Evolutionary conservation across 1,284 basidiomycete species (phyloP).

Genomic region (Sporisorium exsertum): DNA sequence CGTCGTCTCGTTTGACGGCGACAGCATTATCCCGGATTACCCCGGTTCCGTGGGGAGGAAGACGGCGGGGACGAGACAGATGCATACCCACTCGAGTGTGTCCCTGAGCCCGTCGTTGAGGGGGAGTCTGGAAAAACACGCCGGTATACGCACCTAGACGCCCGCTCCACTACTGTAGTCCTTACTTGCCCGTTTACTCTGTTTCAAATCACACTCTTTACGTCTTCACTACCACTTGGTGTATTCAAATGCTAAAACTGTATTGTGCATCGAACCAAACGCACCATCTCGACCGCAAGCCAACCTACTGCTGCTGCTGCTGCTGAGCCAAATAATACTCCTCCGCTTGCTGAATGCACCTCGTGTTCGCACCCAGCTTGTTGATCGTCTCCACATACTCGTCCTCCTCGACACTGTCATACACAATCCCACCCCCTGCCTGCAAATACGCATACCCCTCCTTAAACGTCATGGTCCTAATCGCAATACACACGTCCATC

Average conservation of each 20-base stretch:
- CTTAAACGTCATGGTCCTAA: constrained; percentile 97
- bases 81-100: not conserved
- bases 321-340: constrained; percentile 38
- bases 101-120: not conserved
- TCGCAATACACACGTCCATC: constrained; percentile 99
- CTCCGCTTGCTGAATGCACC: constrained; percentile 88
- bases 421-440: constrained; percentile 94
- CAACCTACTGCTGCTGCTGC: not conserved
- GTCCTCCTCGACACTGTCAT: constrained; percentile 95
- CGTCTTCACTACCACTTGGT: too few species aligned
- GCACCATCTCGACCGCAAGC: too few species aligned
- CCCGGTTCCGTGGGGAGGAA: not conserved
- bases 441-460: constrained; percentile 91
- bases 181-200: too few species aligned
- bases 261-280: too few species aligned
- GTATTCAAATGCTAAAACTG: too few species aligned
- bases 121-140: constrained; percentile 26
- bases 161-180: too few species aligned
- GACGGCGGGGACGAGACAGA: too few species aligned
- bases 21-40: not conserved
- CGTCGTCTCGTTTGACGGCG: not conserved
- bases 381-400: constrained; percentile 97
- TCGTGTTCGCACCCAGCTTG: constrained; percentile 88
- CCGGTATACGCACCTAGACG: constrained; percentile 6
- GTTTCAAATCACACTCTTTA: not conserved